Evolutionary conservation across 23 red algal genomes (phyloP).

Genomic region (Gracilaria domingensis): DNA sequence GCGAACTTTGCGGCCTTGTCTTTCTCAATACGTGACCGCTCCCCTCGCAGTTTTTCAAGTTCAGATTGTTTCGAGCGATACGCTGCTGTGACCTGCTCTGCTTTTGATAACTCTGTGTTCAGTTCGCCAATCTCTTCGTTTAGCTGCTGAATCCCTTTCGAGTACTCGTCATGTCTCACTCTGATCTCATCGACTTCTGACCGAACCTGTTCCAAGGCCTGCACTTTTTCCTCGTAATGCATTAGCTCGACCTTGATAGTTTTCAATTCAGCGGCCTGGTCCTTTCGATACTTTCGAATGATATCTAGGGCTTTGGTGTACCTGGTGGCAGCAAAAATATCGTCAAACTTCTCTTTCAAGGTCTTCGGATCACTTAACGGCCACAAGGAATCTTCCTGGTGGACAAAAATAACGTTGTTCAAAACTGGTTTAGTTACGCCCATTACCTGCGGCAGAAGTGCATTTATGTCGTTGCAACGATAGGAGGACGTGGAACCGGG

Average conservation of each 20-base stretch:
- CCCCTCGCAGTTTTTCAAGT: constrained; percentile 29
- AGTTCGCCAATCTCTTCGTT: constrained; percentile 50
- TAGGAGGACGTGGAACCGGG: constrained; percentile 53
- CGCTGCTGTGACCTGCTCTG: not conserved
- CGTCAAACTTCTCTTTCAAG: constrained; percentile 93
- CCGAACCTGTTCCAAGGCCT: constrained; percentile 66
- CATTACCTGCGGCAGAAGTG: constrained; percentile 86
- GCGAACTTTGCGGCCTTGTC: constrained; percentile 50
- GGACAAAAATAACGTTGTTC: constrained; percentile 98
- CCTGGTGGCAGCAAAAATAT: constrained; percentile 94
- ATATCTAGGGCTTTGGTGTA: constrained; percentile 96
- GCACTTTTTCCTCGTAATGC: constrained; percentile 74
- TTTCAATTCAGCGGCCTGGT: constrained; percentile 80
- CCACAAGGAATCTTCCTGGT: constrained; percentile 98
- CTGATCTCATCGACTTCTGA: constrained; percentile 65
- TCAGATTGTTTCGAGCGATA: not conserved
- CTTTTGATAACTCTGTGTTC: not conserved
- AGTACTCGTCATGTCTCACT: constrained; percentile 55
- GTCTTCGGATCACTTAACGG: constrained; percentile 87
- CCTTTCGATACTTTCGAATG: constrained; percentile 85
- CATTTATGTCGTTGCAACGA: constrained; percentile 87
- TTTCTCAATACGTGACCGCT: constrained; percentile 28
- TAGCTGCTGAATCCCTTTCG: constrained; percentile 48
- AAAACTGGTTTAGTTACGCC: constrained; percentile 90
- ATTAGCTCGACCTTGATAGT: constrained; percentile 75